Evolutionary conservation across 1,284 basidiomycete species (phyloP), one percentile per base, ranked within the genome.

Genomic region (Ganoderma sp.): DNA sequence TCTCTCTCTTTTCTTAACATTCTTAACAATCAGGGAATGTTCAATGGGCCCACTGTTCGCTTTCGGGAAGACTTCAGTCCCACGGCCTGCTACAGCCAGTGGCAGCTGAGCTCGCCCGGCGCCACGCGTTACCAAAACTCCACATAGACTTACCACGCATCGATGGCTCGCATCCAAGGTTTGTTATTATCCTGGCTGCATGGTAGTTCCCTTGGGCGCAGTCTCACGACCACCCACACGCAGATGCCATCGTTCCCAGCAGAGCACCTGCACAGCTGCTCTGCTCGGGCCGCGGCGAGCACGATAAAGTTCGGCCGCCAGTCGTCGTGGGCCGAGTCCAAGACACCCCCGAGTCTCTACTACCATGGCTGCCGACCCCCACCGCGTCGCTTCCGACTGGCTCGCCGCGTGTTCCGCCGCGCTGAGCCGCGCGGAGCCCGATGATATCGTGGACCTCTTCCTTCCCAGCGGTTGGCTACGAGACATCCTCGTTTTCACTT

Each of bases 401-500:
- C 81, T 89, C 58, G 52, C 72, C 6, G 63, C 75, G 2, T 85
- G 88, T 70, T 74, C 82, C 25, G 60, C 75, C 5, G 76, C 81
- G 3, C 72, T 82, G 48, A 75, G 74, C 43, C 71, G 78, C 0
- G 74, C 73, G 57, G 76, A 88, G 63, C 74, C 79, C 12, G 73
- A 79, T 5, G 77, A 73, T 0, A 69, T 84, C 43, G 70, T 75
- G 4, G 62, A 75, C 22, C 77, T 84, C 28, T 80, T 88, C 66
- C 75, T 82, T 14, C 78, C 81, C 0, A 80, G 84, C 57, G 82
- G 84, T 2, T 82, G 81, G 76, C 85, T 86, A 84, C 80, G 87
- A 34, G 89, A 90, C 75, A 81, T 88, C 69, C 81, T 90, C n/a
- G 81, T 87, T 0, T 80, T 90, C 60, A 88, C 88, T 6, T 90